A percentile compares a stretch with the other conserved stretches of the same genome.
Evolutionary conservation across 768 basidiomycete species (phyloP).

Genomic region (Multifurca ochricompacta): DNA sequence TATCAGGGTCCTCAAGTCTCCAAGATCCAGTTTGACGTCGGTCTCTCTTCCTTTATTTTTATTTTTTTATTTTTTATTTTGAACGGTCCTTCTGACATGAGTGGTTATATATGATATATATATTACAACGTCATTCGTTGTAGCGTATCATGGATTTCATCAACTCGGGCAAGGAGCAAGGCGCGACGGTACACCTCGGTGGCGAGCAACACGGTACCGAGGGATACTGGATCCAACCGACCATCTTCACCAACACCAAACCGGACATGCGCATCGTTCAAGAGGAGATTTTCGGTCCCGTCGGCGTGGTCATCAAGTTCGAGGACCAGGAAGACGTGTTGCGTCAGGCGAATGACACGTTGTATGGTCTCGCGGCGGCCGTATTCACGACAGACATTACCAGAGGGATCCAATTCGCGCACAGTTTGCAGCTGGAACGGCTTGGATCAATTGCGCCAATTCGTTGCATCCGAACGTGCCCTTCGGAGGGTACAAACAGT

Average conservation of each 20-base stretch:
- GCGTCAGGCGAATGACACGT: conserved; percentile 72
- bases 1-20: conserved; percentile 78
- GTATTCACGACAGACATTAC: conserved; percentile 78
- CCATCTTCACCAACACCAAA: conserved; percentile 51
- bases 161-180: conserved; percentile 46
- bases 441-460: conserved; percentile 48
- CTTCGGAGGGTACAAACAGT: conserved; percentile 70
- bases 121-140: no score
- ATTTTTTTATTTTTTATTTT: no score
- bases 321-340: conserved; percentile 54
- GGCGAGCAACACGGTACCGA: conserved; percentile 44
- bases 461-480: conserved; percentile 28
- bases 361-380: conserved; percentile 80
- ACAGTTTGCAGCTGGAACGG: conserved; percentile 76
- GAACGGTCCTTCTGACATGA: neutral
- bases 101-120: neutral
- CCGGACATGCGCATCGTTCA: conserved; percentile 51
- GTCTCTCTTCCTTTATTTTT: conserved; percentile 19
- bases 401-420: conserved; percentile 63
- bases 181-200: conserved; percentile 48
- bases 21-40: conserved; percentile 60
- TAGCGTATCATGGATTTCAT: conserved; percentile 59
- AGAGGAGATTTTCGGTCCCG: conserved; percentile 61
- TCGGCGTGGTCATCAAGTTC: conserved; percentile 62
- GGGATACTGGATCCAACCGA: conserved; percentile 59